A percentile compares a stretch with the other conserved stretches of the same genome.
Conservation (phyloP, 495 filamentous ascomycete genomes). For the Trichoderma virens region DNA sequence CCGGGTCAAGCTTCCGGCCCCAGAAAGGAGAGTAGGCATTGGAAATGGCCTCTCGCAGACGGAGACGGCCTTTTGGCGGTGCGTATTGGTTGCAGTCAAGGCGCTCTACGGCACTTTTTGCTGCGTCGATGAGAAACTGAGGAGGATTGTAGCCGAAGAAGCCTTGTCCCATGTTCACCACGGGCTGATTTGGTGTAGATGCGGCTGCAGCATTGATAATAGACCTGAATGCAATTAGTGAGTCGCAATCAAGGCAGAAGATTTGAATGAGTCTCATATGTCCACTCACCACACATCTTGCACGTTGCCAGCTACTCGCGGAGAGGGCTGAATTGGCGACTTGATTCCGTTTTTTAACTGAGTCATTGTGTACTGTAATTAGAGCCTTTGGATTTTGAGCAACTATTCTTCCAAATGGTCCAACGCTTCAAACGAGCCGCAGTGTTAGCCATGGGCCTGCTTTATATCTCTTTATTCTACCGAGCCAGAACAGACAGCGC, state of each 20-base stretch:
- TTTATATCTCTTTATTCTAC: neutral
- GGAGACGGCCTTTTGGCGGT: constrained; percentile 84
- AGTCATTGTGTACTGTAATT: neutral
- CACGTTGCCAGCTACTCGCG: constrained; percentile 66
- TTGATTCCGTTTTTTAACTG: neutral
- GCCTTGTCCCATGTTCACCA: constrained; percentile 92
- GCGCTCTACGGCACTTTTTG: constrained; percentile 78
- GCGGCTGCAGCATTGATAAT: constrained; percentile 88
- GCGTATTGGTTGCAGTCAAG: constrained; percentile 99
- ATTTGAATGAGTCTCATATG: neutral
- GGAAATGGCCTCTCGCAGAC: constrained; percentile 83
- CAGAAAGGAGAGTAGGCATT: constrained; percentile 85
- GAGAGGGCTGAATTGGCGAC: constrained; percentile 49
- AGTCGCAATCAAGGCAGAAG: neutral
- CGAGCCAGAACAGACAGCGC: neutral
- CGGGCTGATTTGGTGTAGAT: constrained; percentile 79
- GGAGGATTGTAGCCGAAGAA: constrained; percentile 98
- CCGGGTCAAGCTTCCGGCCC: constrained; percentile 68
- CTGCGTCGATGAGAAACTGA: constrained; percentile 80
- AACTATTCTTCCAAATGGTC: neutral
- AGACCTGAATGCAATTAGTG: constrained; percentile 46
- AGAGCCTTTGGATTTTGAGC: neutral
- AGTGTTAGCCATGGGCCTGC: neutral
- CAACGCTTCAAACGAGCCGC: neutral
- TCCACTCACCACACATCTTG: constrained; percentile 84